Base-by-base conservation (phyloP, 768 basidiomycete species). In the Collybia nuda region DNA sequence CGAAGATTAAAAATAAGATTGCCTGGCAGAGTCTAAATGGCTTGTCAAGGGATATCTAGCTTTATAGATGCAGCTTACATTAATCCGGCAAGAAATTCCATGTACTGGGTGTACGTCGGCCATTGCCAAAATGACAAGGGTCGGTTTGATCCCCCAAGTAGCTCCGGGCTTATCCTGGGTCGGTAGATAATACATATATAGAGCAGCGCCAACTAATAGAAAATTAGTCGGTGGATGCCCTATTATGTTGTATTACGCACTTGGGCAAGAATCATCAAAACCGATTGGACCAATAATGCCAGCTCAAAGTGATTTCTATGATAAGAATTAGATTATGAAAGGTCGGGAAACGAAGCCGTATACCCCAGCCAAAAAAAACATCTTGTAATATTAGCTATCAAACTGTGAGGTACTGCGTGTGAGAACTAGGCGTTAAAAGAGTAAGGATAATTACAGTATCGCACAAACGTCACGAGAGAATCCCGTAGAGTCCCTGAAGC, bases 331-430 rank as follows among this genome's bases (percentile, higher is more conserved):
- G 51, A 32, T 32, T 19, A 14, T 21, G n/a, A 23, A 22, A 32
- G n/a, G n/a, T n/a, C 15, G 47, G 21, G 14, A 17, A 2, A 41
- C 15, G 23, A 42, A 11, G 23, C 40, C 41, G 55, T 69, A 23
- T 55, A 78, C 76, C 91, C 91, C 29, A 93, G 70, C 91, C 91
- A 93, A 70, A 93, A 93, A 75, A 92, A 93, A 66, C 91, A 93
- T 61, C 91, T 78, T 21, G 87, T 86, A 47, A 93, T 90, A 66
- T 93, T 93, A 44, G 90, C 89, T 52, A 89, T 75, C 26, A 92
- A 73, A 57, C 89, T 90, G 55, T 21, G 38, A 23, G 47, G 24
- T 22, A 14, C 4, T 6, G 53, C 26, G n/a, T 9, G 44, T 58
- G 48, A 59, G 45, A 37, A 22, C 7, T 28, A 53, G 22, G 58